Evolutionary conservation across 805 yeast genomes (phyloP), one percentile per base, ranked within the genome.

Genomic region (Kodamaea lidongshanica): DNA sequence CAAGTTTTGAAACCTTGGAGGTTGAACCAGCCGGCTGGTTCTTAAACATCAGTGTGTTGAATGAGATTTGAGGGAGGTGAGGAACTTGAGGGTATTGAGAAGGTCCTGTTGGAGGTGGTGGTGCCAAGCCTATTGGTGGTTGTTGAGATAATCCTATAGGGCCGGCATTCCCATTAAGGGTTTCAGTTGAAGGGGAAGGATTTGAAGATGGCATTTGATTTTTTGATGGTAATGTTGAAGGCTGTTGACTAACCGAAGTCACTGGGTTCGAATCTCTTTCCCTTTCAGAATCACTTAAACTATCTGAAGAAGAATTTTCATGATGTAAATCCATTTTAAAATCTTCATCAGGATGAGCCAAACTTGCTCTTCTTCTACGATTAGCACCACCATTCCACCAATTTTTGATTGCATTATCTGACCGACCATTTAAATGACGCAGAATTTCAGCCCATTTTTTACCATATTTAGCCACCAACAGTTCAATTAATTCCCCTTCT

Each of bases 301-400:
- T n/a, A n/a, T n/a, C n/a, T n/a, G n/a, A n/a, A n/a, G n/a, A n/a
- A n/a, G n/a, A n/a, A n/a, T n/a, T n/a, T n/a, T n/a, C n/a, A n/a
- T n/a, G n/a, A n/a, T n/a, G n/a, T n/a, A n/a, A n/a, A n/a, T n/a
- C n/a, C n/a, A n/a, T n/a, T n/a, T n/a, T n/a, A n/a, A n/a, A n/a
- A 10, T 33, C 40, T 7, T 29, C 39, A 22, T 21, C 30, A 16
- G 43, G 37, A 6, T 43, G 42, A 15, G 42, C 41, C 26, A 33
- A 29, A 13, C 48, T 46, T 6, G 64, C 63, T 40, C 86, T 61
- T 46, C 92, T 70, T 38, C 95, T 64, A 37, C 94, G 67, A 51
- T 83, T 85, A 9, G 94, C 89, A 6, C 95, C 94, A 4, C 95
- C 94, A 50, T 85, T 85, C 95, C 95, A 86, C 95, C 95, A 87